Conservation (phyloP, 2,329 filamentous ascomycete genomes). For the Chalaropsis thielavioides region DNA sequence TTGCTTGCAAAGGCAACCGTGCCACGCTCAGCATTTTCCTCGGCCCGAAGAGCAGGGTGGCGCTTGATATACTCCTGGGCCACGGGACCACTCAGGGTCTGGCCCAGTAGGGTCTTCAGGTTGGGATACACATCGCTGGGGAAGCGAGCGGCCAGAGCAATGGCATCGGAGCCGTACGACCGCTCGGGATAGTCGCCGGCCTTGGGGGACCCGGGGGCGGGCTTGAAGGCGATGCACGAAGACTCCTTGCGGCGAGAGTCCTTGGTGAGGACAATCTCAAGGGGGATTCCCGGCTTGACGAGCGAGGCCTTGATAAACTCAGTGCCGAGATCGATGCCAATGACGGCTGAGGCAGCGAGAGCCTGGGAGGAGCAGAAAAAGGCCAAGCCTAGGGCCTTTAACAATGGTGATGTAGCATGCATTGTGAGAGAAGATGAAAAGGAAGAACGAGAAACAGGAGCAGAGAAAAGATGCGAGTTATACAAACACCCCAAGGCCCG, state of each 20-base stretch:
- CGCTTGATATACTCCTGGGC: slow-evolving; percentile 57
- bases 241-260: slow-evolving; percentile 94
- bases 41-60: slow-evolving; percentile 59
- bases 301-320: slow-evolving; percentile 94
- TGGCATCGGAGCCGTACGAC: slow-evolving; percentile 79
- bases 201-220: slow-evolving; percentile 51
- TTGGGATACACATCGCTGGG: slow-evolving; percentile 91
- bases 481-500: background rate
- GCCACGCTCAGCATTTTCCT: slow-evolving; percentile 37
- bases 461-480: background rate
- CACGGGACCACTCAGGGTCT: slow-evolving; percentile 44
- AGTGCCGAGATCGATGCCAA: slow-evolving; percentile 88
- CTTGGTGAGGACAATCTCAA: slow-evolving; percentile 95
- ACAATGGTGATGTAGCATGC: slow-evolving; percentile 10
- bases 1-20: slow-evolving; percentile 74
- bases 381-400: slow-evolving; percentile 21
- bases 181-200: slow-evolving; percentile 67
- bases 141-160: slow-evolving; percentile 74
- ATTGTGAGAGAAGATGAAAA: slow-evolving; percentile 25
- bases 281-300: slow-evolving; percentile 90
- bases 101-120: slow-evolving; percentile 76
- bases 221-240: slow-evolving; percentile 87
- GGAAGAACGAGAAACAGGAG: slow-evolving; percentile 18
- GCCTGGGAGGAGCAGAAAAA: slow-evolving; percentile 35
- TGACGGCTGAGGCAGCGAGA: slow-evolving; percentile 52